Evolutionary conservation across 1,139 yeast species (phyloP), one percentile per base, ranked within the genome.

Genomic region (Meyerozyma sp.): DNA sequence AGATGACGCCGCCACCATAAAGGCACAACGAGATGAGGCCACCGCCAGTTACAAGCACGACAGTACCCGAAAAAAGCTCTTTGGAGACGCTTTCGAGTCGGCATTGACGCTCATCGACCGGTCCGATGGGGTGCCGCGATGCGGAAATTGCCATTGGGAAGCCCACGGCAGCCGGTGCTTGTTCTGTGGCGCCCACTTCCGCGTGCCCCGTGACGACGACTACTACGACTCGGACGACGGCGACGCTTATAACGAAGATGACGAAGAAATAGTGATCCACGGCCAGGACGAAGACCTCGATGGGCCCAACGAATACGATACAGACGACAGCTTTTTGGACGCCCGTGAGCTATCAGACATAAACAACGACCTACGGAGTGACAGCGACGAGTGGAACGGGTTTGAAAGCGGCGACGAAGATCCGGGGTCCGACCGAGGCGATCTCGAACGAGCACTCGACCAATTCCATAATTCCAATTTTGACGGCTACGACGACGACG

Each of bases 81-180:
- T 79, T 61, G 77, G 74, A 1, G 72, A 70, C 28, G 58, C 75
- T 7, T 84, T 84, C 58, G 62, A 68, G 20, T 62, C 75, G 21
- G 76, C 79, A 1, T 60, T 71, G 29, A 81, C 82, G 0, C 58
- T 75, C 20, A 66, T 82, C 3, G 87, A 80, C 49, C 75, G 70
- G 42, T 82, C 81, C 23, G 96, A 88, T 58, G 93, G 91, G 2
- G 90, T 88, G 7, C 80, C 85, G 0, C 65, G 95, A 44, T 88
- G 96, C 57, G 80, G 88, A 2, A 73, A 77, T 44, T 88, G 96
- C 59, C 88, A 82, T 54, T 87, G 95, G 95, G 95, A 88, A 57
- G 81, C 85, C 3, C 75, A 70, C 49, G 83, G 84, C 0, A 62
- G 69, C 5, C 63, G 59, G 32, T 82, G 88, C 52, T 63, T 73